Conservation (phyloP, 352 stramenopile species). For the Phytophthora cactorum region DNA sequence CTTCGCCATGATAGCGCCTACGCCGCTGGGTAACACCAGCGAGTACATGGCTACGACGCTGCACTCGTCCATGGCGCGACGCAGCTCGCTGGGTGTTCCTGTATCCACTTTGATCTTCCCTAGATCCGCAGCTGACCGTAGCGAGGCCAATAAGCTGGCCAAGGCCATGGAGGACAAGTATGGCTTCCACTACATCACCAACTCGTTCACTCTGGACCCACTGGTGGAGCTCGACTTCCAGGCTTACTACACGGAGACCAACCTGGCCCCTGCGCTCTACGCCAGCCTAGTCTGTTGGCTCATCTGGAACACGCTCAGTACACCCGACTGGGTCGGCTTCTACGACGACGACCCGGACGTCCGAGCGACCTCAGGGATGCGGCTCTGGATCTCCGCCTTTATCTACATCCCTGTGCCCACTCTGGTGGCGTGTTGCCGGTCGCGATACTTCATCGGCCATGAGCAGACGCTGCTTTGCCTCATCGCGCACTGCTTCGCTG, state of each 20-base stretch:
- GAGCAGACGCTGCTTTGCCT: constrained; percentile 67
- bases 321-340: constrained; percentile 45
- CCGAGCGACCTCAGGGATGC: constrained; percentile 30
- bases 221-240: constrained; percentile 78
- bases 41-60: constrained; percentile 17
- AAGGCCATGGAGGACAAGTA: constrained; percentile 79
- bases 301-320: constrained; percentile 57
- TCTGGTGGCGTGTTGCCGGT: constrained; percentile 59
- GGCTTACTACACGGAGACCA: constrained; percentile 81
- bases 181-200: constrained; percentile 85
- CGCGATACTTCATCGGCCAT: constrained; percentile 55
- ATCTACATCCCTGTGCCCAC: constrained; percentile 69
- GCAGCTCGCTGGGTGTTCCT: constrained; percentile 68
- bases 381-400: constrained; percentile 55
- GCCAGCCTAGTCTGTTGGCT: constrained; percentile 65
- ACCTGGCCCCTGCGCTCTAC: constrained; percentile 65
- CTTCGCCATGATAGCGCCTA: constrained; percentile 23
- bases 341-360: constrained; percentile 50
- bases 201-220: constrained; percentile 65
- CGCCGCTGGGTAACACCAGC: constrained; percentile 20
- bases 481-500: constrained; percentile 76
- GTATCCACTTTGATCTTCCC: constrained; percentile 80
- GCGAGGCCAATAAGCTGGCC: constrained; percentile 73
- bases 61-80: constrained; percentile 36
- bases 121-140: constrained; percentile 63